Base-by-base conservation (phyloP, 306 rosid genomes). In the Psophocarpus tetragonolobus region DNA sequence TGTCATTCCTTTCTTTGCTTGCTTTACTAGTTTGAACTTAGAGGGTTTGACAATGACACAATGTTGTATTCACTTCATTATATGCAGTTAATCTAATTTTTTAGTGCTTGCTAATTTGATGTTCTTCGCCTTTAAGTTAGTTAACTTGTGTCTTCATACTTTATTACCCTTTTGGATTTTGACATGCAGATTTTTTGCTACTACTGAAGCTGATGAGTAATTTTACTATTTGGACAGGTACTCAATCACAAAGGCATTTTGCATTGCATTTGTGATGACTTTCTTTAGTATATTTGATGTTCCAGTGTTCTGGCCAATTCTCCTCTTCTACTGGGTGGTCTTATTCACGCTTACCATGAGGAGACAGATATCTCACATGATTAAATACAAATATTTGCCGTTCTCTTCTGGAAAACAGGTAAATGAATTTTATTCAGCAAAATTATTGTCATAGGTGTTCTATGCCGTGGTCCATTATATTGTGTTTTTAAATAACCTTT, bases 241-340 rank as follows among this genome's bases (percentile, higher is more conserved):
- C 83, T 90, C 98, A 1, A 90, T 94, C 80, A 92, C 93, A 1
- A 94, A 85, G 90, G 98, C 98, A 21, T 90, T 94, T 67, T 89
- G 90, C 85, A 87, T 94, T 88, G 97, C 96, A 10, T 94, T 94
- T 74, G 75, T 82, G 85, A 86, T 91, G 97, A 94, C 98, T 56
- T 94, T 74, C 89, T 90, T 84, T 81, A 73, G 75, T 26, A 81
- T 21, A 0, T 85, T 85, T 81, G 88, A 85, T 81, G 88, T 85
- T 53, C 98, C 98, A 0, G 98, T 94, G 73, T 94, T 94, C 74
- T 94, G 98, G 98, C 98, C 98, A 17, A 92, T 94, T 75, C 97
- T 94, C 66, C 91, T 94, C 69, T 89, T 94, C 88, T 94, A 94
- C 82, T 94, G 98, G 98, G 78, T 94, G 68, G 88, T 87, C 56